A percentile compares a stretch with the other conserved stretches of the same genome.
Conservation (phyloP, 2,329 filamentous ascomycete species). For the Fusarium penzigii region DNA sequence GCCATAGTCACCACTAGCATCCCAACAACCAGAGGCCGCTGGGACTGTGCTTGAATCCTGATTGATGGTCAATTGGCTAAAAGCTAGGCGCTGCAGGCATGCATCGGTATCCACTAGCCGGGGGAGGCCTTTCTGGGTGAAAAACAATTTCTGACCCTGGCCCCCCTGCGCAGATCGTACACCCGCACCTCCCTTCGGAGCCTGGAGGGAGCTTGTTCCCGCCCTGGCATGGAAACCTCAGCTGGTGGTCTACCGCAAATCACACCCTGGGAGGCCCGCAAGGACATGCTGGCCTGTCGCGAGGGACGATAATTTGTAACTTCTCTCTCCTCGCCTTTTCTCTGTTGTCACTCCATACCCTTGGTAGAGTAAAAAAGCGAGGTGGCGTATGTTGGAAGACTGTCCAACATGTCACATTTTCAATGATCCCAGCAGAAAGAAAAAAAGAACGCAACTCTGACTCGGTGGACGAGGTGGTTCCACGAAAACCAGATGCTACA, state of each 20-base stretch:
- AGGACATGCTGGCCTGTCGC: neutral
- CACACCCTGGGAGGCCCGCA: neutral
- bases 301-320: neutral
- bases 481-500: conserved; percentile 11
- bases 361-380: conserved; percentile 23
- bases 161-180: conserved; percentile 30
- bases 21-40: conserved; percentile 9
- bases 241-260: neutral
- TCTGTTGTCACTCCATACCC: conserved; percentile 9
- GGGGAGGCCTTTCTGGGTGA: neutral
- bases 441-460: neutral
- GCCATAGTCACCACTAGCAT: conserved; percentile 20
- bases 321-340: conserved; percentile 11
- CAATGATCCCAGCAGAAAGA: neutral
- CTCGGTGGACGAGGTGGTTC: neutral
- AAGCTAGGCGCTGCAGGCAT: conserved; percentile 23
- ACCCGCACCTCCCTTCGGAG: conserved; percentile 18
- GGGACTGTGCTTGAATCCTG: neutral
- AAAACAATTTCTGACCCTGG: conserved; percentile 14
- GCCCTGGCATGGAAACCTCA: neutral
- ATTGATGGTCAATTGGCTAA: neutral
- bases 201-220: neutral
- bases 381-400: conserved; percentile 27
- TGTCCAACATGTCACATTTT: conserved; percentile 5
- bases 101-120: neutral